These are phyloP conservation scores for Favolaschia claudopus DNA, from an alignment of 768 basidiomycete genomes.

Conservation along the genomic window DNA sequence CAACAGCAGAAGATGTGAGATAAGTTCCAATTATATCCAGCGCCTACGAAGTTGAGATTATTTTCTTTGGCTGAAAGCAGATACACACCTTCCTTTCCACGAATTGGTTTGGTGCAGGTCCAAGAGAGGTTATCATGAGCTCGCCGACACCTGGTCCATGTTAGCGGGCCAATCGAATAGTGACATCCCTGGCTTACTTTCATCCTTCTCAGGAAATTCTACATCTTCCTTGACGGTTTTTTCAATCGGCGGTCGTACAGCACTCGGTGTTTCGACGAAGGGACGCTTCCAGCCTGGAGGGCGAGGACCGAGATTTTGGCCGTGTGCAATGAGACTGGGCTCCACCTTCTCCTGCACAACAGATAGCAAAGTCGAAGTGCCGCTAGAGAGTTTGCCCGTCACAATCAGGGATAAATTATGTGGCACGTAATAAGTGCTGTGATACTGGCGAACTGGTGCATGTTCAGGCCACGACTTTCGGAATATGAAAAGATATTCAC, in stretches of 20 bases:
- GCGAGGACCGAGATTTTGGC: conserved; percentile 70
- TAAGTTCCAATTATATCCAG: conserved; percentile 88
- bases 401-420: conserved; percentile 93
- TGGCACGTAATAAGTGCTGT: conserved; percentile 89
- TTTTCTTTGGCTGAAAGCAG: background rate
- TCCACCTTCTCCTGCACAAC: conserved; percentile 88
- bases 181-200: conserved; percentile 55
- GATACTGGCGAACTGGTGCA: conserved; percentile 83
- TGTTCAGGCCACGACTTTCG: conserved; percentile 1
- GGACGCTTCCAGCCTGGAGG: conserved; percentile 93
- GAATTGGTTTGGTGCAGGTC: conserved; percentile 76
- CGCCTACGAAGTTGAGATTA: conserved; percentile 57
- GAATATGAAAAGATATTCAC: conserved; percentile 48
- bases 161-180: background rate
- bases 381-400: conserved; percentile 83
- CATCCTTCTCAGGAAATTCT: conserved; percentile 97
- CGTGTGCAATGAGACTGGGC: conserved; percentile 79
- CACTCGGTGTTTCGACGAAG: conserved; percentile 88
- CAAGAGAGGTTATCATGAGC: conserved; percentile 77
- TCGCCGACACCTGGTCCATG: conserved; percentile 71
- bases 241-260: conserved; percentile 58
- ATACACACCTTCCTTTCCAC: conserved; percentile 71
- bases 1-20: conserved; percentile 83
- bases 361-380: conserved; percentile 76
- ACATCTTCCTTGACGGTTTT: conserved; percentile 68